Percentiles rank a stretch among this genome's conserved stretches.
Conservation (phyloP, 164 flowering plant genomes). For the Saururus chinensis region DNA sequence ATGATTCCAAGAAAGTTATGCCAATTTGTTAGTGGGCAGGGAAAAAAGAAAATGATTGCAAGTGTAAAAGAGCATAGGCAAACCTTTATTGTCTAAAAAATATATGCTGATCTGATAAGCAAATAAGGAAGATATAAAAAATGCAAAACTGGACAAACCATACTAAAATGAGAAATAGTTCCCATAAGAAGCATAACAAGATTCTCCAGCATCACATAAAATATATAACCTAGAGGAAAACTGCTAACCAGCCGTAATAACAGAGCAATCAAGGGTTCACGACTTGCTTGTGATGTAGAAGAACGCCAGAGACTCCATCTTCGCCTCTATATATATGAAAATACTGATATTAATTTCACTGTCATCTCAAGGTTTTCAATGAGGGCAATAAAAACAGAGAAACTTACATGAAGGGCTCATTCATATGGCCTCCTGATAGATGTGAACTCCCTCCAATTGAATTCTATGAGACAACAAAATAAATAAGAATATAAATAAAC, state of each 20-base stretch:
- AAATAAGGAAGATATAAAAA: no score
- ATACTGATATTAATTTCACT: neutral
- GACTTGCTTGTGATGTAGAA: slow-evolving; percentile 98
- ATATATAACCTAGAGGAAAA: slow-evolving; percentile 26
- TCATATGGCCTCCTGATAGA: slow-evolving; percentile 80
- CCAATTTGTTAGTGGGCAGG: no score
- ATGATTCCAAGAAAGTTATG: neutral
- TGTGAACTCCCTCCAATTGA: slow-evolving; percentile 86
- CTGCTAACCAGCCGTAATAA: slow-evolving; percentile 51
- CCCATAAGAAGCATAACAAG: neutral
- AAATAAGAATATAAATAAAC: neutral
- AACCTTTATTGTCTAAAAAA: neutral
- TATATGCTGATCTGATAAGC: neutral
- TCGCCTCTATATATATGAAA: slow-evolving; percentile 43
- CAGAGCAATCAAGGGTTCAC: slow-evolving; percentile 40
- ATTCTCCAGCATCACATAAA: slow-evolving; percentile 13
- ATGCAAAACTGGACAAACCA: neutral
- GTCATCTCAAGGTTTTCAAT: neutral
- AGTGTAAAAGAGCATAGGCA: neutral
- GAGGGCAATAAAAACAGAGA: neutral
- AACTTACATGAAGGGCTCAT: slow-evolving; percentile 81
- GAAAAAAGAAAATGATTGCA: neutral
- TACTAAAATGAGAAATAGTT: no score
- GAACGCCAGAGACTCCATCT: slow-evolving; percentile 91
- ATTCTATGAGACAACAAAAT: slow-evolving; percentile 34